Percentiles rank a stretch among this genome's conserved stretches.
These are phyloP conservation scores for Coemansia asiatica DNA, from an alignment of 192 early-diverging fungal genomes.

Conservation along the genomic window DNA sequence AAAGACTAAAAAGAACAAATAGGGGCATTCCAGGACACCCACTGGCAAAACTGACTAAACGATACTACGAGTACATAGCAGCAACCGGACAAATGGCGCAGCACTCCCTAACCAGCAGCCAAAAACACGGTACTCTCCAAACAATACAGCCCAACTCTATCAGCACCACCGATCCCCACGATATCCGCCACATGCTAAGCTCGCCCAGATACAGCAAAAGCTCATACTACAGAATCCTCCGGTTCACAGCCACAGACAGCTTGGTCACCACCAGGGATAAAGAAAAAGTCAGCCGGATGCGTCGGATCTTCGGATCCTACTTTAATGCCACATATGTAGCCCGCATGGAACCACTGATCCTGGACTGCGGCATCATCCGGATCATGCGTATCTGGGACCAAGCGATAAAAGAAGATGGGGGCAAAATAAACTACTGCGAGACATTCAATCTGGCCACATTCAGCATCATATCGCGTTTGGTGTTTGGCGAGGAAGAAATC, in stretches of 20 bases:
- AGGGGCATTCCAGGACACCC: conserved; percentile 25
- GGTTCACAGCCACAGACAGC: conserved; percentile 19
- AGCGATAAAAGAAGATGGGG: neutral
- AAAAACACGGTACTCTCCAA: conserved; percentile 16
- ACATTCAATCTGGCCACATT: conserved; percentile 29
- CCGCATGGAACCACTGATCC: conserved; percentile 31
- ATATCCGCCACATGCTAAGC: conserved; percentile 26
- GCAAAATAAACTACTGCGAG: conserved; percentile 18
- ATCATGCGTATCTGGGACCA: conserved; percentile 15
- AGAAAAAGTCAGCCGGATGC: conserved; percentile 7
- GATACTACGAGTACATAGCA: conserved; percentile 5
- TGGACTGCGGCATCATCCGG: conserved; percentile 13
- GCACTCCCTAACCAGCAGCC: neutral
- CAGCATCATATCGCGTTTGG: conserved; percentile 20
- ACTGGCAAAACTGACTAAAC: neutral
- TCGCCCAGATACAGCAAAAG: conserved; percentile 15
- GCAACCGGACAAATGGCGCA: conserved; percentile 11
- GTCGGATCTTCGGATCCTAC: conserved; percentile 26
- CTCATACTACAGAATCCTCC: conserved; percentile 25
- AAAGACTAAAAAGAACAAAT: too few relatives aligned
- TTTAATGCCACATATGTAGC: conserved; percentile 18
- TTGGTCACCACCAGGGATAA: conserved; percentile 11
- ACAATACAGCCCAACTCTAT: conserved; percentile 24
- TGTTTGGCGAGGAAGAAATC: conserved; percentile 33
- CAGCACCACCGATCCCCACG: conserved; percentile 22